Percentiles rank a stretch among this genome's conserved stretches.
Conservation (phyloP, 106 monocot species). For the Platanthera guangdongensis region DNA sequence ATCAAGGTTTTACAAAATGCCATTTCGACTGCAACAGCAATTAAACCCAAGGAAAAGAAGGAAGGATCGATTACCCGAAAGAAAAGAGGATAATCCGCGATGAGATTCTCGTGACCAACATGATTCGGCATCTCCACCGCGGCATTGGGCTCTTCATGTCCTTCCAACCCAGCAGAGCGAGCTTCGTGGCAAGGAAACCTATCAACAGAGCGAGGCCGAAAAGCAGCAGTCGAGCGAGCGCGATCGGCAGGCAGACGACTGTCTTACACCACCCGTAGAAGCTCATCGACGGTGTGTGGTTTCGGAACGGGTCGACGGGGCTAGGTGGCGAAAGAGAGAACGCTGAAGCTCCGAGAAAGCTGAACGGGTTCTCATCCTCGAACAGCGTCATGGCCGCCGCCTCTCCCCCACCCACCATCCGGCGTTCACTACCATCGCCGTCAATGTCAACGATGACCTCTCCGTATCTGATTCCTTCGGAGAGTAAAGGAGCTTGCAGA, state of each 20-base stretch:
- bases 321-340: constrained; percentile 17
- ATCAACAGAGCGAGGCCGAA: constrained; percentile 59
- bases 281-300: constrained; percentile 42
- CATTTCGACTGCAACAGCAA: neutral
- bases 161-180: constrained; percentile 75
- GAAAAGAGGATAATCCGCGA: constrained; percentile 77
- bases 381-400: neutral
- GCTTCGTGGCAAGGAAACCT: constrained; percentile 60
- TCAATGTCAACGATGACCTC: constrained; percentile 4
- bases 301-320: constrained; percentile 78
- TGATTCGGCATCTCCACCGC: constrained; percentile 62
- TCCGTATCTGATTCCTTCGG: neutral
- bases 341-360: constrained; percentile 33
- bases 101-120: constrained; percentile 83
- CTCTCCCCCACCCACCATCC: neutral
- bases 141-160: constrained; percentile 69
- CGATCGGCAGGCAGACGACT: constrained; percentile 45
- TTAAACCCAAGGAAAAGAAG: neutral
- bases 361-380: constrained; percentile 43
- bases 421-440: neutral
- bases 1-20: neutral
- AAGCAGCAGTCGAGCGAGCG: constrained; percentile 35
- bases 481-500: neutral
- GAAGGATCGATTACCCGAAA: constrained; percentile 46
- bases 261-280: constrained; percentile 64